Percentiles rank a stretch among this genome's conserved stretches.
phyloP scores from a whole-genome alignment of 1,284 basidiomycete genomes.

The Schizophyllum commune region DNA sequence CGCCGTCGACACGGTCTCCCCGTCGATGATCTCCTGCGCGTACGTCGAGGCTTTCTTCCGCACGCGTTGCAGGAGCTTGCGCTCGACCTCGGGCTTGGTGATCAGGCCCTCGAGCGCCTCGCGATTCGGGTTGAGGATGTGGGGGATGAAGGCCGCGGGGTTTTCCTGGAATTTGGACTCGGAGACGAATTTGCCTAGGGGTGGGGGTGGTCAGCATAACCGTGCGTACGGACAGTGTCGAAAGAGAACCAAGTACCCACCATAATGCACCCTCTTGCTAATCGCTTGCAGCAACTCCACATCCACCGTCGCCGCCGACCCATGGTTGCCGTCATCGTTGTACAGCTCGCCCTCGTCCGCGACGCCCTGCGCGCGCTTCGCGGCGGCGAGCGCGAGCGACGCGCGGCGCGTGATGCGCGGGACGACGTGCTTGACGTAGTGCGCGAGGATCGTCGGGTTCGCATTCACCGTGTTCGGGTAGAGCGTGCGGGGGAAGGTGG shows the following conservation, averaged over 20 bases:
- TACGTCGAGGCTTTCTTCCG: constrained; percentile 91
- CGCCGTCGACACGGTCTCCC: constrained; percentile 19
- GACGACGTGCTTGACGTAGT: constrained; percentile 79
- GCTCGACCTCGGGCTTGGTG: constrained; percentile 95
- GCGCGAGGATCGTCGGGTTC: constrained; percentile 82
- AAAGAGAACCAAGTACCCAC: constrained; percentile 31
- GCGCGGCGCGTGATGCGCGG: constrained; percentile 75
- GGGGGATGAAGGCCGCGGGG: constrained; percentile 85
- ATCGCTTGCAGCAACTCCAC: constrained; percentile 92
- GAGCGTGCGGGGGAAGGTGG: constrained; percentile 74
- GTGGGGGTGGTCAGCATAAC: background rate
- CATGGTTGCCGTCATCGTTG: constrained; percentile 96
- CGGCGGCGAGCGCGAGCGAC: constrained; percentile 50
- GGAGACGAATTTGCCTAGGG: constrained; percentile 92
- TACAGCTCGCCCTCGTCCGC: constrained; percentile 49
- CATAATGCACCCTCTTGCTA: constrained; percentile 95
- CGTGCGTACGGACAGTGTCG: constrained; percentile 2
- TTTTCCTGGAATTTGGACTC: constrained; percentile 90
- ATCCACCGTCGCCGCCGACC: constrained; percentile 89
- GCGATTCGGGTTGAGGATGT: constrained; percentile 76
- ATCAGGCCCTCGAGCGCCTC: constrained; percentile 78
- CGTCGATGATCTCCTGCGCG: constrained; percentile 62
- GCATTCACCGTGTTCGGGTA: constrained; percentile 83
- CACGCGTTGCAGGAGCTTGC: constrained; percentile 77
- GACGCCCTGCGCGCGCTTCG: constrained; percentile 61